Conservation (phyloP, 2,329 filamentous ascomycete species). For the Drechslerella coelobrocha region DNA sequence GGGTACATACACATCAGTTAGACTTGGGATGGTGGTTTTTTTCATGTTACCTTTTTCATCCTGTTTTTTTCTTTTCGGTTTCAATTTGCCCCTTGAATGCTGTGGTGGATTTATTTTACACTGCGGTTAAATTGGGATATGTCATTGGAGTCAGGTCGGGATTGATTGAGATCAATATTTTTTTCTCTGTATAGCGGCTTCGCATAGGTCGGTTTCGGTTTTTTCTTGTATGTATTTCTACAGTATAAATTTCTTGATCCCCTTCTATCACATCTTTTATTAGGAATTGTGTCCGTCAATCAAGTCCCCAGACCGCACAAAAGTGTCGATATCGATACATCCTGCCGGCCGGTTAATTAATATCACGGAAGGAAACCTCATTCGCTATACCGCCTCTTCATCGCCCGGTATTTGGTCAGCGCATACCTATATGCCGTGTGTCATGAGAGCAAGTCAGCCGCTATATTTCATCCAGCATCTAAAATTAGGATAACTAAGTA, state of each 20-base stretch:
- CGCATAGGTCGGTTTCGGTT: too few species aligned
- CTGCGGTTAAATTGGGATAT: not conserved
- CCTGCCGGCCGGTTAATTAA: not conserved
- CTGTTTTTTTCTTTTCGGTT: slow-evolving; percentile 6
- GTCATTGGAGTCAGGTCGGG: not conserved
- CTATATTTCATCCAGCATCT: too few species aligned
- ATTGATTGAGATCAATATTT: too few species aligned
- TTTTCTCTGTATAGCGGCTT: too few species aligned
- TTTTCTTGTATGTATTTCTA: too few species aligned
- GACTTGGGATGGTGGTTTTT: not conserved
- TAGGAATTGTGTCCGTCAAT: too few species aligned
- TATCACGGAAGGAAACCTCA: not conserved
- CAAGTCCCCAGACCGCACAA: too few species aligned
- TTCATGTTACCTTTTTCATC: not conserved
- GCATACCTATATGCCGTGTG: slow-evolving; percentile 25
- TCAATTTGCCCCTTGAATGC: slow-evolving; percentile 7
- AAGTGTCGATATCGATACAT: too few species aligned
- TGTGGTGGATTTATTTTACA: slow-evolving; percentile 22
- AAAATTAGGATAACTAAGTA: not conserved
- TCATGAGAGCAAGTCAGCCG: not conserved
- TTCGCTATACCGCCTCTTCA: slow-evolving; percentile 36
- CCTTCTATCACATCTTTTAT: too few species aligned
- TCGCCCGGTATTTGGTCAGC: slow-evolving; percentile 38
- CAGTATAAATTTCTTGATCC: too few species aligned
- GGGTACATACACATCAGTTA: not conserved